Evolutionary conservation across 192 early-diverging fungal genomes (phyloP).

Genomic region (Entomortierella parvispora): DNA sequence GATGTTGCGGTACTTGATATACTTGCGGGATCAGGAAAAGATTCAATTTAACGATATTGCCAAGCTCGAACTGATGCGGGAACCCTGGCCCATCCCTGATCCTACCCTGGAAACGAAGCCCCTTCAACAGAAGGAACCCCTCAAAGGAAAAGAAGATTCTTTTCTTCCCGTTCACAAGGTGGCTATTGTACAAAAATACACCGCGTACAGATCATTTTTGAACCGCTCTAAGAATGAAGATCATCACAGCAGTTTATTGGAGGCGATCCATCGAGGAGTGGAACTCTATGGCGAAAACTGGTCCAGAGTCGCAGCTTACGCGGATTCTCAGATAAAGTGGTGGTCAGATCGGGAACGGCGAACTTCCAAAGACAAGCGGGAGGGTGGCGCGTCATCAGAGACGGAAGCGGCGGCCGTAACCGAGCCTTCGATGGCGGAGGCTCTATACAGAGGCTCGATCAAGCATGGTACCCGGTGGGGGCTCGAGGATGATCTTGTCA

Average conservation of each 20-base stretch:
- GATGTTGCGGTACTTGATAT: constrained; percentile 17
- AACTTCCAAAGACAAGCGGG: background rate
- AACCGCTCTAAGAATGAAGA: background rate
- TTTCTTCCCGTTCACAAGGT: background rate
- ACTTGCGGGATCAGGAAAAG: constrained; percentile 25
- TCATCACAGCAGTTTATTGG: background rate
- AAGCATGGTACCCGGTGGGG: constrained; percentile 27
- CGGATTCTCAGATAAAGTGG: constrained; percentile 12
- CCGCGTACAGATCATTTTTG: constrained; percentile 1
- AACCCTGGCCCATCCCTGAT: constrained; percentile 14
- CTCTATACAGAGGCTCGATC: constrained; percentile 12
- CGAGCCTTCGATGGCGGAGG: constrained; percentile 3
- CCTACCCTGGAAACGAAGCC: background rate
- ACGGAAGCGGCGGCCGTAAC: background rate
- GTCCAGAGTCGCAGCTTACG: constrained; percentile 22
- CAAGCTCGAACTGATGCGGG: constrained; percentile 11
- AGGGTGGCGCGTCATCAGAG: background rate
- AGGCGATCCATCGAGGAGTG: constrained; percentile 15
- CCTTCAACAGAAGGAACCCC: no score
- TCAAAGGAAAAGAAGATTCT: background rate
- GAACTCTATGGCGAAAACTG: constrained; percentile 51
- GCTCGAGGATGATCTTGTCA: constrained; percentile 41
- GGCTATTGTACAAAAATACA: constrained; percentile 17
- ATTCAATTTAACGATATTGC: constrained; percentile 15
- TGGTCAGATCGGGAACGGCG: no score